These are phyloP conservation scores for Keqinozyma sinolaborantium DNA, from an alignment of 1,139 yeast genomes.

Conservation along the genomic window DNA sequence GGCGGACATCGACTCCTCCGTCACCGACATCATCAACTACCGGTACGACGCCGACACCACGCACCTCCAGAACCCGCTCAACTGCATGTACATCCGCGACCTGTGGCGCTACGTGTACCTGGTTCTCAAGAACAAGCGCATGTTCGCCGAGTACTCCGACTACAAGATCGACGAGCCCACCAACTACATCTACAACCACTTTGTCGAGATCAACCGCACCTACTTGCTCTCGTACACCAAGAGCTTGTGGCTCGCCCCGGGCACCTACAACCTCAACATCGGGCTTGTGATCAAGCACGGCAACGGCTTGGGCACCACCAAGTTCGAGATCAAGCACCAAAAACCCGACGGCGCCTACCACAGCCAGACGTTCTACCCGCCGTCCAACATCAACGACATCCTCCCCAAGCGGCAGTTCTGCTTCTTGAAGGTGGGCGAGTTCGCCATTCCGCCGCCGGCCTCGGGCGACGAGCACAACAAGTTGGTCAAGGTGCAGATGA, in stretches of 20 bases:
- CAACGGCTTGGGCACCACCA: conserved; percentile 58
- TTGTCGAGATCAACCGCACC: conserved; percentile 45
- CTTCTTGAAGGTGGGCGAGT: conserved; percentile 50
- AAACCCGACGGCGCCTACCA: conserved; percentile 17
- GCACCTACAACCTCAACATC: conserved; percentile 47
- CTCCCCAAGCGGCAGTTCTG: conserved; percentile 52
- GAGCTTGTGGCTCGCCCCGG: conserved; percentile 47
- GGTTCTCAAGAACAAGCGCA: conserved; percentile 45
- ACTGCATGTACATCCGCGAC: conserved; percentile 37
- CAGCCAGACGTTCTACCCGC: conserved; percentile 48
- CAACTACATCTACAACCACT: conserved; percentile 41
- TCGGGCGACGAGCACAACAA: conserved; percentile 17
- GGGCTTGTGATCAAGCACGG: conserved; percentile 53
- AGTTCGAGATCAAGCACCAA: conserved; percentile 41
- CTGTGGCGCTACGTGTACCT: conserved; percentile 56
- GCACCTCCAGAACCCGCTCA: conserved; percentile 15
- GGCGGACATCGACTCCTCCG: conserved; percentile 7
- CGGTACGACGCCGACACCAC: conserved; percentile 6
- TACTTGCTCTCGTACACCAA: conserved; percentile 49
- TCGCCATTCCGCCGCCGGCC: conserved; percentile 21
- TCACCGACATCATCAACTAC: not conserved
- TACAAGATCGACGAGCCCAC: conserved; percentile 50
- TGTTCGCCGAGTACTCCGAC: conserved; percentile 52
- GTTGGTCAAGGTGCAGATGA: conserved; percentile 37
- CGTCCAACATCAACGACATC: conserved; percentile 55